Base-by-base conservation (phyloP, 805 yeast genomes). In the Suhomyces kilbournensis region DNA sequence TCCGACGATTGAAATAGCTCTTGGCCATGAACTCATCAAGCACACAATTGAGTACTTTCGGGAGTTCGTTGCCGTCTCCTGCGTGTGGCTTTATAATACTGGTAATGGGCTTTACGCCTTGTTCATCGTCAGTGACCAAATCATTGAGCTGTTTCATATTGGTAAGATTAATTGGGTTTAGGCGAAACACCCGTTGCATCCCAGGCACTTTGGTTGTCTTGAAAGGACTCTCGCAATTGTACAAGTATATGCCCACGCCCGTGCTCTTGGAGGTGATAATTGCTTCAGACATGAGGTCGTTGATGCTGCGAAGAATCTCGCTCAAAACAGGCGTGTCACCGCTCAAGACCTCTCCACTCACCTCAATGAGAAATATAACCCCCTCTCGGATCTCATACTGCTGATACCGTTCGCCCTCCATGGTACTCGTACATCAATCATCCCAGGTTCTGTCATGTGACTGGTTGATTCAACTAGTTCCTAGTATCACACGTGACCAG, bases 161-260 rank as follows among this genome's bases (percentile, higher is more conserved):
- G 40, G 71, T 68, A 23, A 78, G 75, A 64, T 82, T 84, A 35
- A 88, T 67, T 56, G 81, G 85, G 48, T 72, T 71, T 35, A 88
- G 67, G 2, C 78, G 71, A 56, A 87, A 76, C 12, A 87, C 60
- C 51, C 74, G 74, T 52, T 72, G 67, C 3, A 87, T 70, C 0
- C 86, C 83, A 0, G 62, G 57, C 12, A 62, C 56, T n/a, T 70
- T 65, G 39, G 48, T 67, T 58, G 26, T 67, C 69, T 25, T 61
- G 56, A 12, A 71, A 28, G 59, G 56, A 50, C 50, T 71, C 48
- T 56, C 60, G 66, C 80, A 79, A 62, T 80, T 82, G 68, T 80
- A 82, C 14, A 87, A 63, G 60, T 84, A 81, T 46, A 91, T 80
- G 0, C 97, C 97, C 23, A 90, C 72, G 0, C 90, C 92, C 1